Base-by-base conservation (phyloP, 768 basidiomycete genomes). In the Amanita jacksonii region DNA sequence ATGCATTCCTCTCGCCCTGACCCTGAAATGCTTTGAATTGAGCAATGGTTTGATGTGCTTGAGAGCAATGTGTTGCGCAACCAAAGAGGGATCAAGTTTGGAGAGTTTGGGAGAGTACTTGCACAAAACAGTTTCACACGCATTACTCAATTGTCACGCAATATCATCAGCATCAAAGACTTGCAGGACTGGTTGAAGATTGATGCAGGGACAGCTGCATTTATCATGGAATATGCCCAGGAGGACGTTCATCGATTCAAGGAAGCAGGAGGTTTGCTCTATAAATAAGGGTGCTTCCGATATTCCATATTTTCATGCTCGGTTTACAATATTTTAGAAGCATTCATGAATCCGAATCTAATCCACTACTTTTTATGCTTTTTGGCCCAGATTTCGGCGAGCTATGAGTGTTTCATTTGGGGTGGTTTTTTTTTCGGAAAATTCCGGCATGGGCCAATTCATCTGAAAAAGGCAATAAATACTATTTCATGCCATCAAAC, bases 141-240 rank as follows among this genome's bases (percentile, higher is more conserved):
- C 38, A 40, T 25, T 28, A 40, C 38, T 40, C 38, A 40, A 28
- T 40, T 40, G 27, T 40, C 23, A 19, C 18, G 34, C 34, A 35
- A 37, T 13, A 38, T 37, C 19, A 22, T 48, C 22, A n/a, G 25
- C 23, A 12, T 39, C 30, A 39, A 48, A n/a, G 47, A 48, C 7
- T 32, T 48, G 34, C 39, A 41, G 23, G 41, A 32, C 9, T 30
- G 32, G 41, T 40, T 48, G 32, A 16, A 31, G 9, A 41, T 40
- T 28, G 19, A 37, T 27, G 23, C 38, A 15, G 47, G 47, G 9
- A 38, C 35, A 32, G 47, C 47, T n/a, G 10, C 34, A 41, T 25
- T 45, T 12, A 45, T 49, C 23, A 39, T 49, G 43, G 43, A 49
- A 13, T 41, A 49, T 49, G 48, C 43, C 12, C 22, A 45, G 30